Evolutionary conservation across 805 yeast genomes (phyloP).

Genomic region (Candida adriatica): DNA sequence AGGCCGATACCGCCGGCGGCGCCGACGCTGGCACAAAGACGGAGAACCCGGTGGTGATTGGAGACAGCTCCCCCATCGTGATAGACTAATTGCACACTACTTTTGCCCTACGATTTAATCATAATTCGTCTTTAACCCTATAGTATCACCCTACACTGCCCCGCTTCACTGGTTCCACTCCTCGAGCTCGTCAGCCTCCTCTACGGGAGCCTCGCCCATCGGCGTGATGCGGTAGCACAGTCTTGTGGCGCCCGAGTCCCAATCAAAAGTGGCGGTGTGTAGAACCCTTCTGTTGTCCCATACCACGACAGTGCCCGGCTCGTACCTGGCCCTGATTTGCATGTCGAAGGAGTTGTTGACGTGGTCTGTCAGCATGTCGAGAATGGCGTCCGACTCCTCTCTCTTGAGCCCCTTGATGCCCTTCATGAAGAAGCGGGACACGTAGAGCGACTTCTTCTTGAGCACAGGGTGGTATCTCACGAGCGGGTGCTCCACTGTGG

Average conservation of each 20-base stretch:
- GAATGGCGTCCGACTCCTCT: conserved; percentile 42
- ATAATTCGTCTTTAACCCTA: background rate
- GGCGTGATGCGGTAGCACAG: conserved; percentile 25
- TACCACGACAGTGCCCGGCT: conserved; percentile 18
- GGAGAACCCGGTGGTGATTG: no score
- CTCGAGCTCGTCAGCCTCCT: conserved; percentile 7
- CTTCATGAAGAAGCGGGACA: conserved; percentile 41
- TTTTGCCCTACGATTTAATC: no score
- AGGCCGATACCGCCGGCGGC: no score
- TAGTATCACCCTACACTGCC: background rate
- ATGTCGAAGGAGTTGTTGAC: conserved; percentile 37
- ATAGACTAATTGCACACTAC: no score
- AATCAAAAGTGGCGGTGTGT: conserved; percentile 50
- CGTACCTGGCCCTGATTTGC: conserved; percentile 19
- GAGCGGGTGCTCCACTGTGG: conserved; percentile 38
- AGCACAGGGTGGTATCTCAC: conserved; percentile 62
- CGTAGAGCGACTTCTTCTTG: conserved; percentile 52
- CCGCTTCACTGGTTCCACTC: conserved; percentile 6
- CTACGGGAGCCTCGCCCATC: conserved; percentile 40
- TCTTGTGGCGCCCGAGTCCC: conserved; percentile 25
- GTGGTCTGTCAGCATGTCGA: conserved; percentile 38
- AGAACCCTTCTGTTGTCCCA: conserved; percentile 29
- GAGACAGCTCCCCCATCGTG: no score
- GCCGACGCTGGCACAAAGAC: no score
- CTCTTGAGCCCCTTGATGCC: conserved; percentile 47